Percentiles rank a stretch among this genome's conserved stretches.
phyloP scores from a whole-genome alignment of 2,329 filamentous ascomycete species.

The Trichophyton simii region DNA sequence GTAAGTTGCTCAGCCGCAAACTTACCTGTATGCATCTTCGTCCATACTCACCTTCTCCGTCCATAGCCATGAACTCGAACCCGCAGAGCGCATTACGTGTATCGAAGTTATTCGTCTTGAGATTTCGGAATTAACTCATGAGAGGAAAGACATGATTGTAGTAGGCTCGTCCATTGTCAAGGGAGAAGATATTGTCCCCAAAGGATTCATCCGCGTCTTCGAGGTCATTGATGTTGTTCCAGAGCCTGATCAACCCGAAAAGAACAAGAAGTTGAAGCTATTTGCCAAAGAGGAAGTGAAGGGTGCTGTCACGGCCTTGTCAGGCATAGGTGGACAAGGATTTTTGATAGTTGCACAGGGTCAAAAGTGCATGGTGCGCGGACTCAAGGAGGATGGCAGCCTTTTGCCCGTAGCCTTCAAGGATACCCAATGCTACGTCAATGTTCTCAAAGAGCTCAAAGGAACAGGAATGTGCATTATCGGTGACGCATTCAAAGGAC shows the following conservation, averaged over 20 bases:
- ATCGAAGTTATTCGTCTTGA: constrained; percentile 77
- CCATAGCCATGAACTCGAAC: constrained; percentile 14
- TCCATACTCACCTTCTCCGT: neutral
- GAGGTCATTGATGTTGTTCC: constrained; percentile 87
- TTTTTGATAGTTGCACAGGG: constrained; percentile 85
- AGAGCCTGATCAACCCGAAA: constrained; percentile 72
- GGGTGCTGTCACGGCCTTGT: constrained; percentile 77
- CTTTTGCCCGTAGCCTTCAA: constrained; percentile 91
- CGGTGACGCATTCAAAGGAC: constrained; percentile 79
- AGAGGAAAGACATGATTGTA: constrained; percentile 67
- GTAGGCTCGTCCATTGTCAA: constrained; percentile 77
- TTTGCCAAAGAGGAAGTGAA: constrained; percentile 84
- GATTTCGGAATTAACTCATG: constrained; percentile 79
- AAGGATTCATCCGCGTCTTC: constrained; percentile 78
- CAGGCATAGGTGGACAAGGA: constrained; percentile 72
- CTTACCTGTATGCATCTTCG: neutral
- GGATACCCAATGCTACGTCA: constrained; percentile 92
- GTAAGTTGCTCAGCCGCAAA: constrained; percentile 16
- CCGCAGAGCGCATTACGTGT: constrained; percentile 64
- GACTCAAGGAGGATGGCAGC: constrained; percentile 87
- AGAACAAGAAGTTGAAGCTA: constrained; percentile 70
- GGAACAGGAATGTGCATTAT: constrained; percentile 77
- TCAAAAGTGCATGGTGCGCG: constrained; percentile 93
- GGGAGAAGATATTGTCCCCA: constrained; percentile 79
- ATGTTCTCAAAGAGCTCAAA: constrained; percentile 67